Evolutionary conservation across 441 rosid species (phyloP).

Genomic region (Kokia cookei): DNA sequence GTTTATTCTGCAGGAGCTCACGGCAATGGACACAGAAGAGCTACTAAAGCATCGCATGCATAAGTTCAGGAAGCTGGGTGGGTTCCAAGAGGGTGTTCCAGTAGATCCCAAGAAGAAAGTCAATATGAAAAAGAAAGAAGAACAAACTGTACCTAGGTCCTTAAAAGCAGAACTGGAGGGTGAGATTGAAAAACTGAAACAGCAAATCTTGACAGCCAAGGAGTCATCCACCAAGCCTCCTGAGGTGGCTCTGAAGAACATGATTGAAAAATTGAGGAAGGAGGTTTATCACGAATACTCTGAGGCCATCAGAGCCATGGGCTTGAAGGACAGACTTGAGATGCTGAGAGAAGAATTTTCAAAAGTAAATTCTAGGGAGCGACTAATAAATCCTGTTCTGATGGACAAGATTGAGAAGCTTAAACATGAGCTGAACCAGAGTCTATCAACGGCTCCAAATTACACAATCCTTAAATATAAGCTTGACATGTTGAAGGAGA

Average conservation of each 20-base stretch:
- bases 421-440: conserved; percentile 44
- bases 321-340: conserved; percentile 46
- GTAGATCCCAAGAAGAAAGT: conserved; percentile 48
- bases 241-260: conserved; percentile 38
- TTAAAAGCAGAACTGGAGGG: conserved; percentile 40
- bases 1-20: conserved; percentile 48
- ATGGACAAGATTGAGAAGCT: conserved; percentile 63
- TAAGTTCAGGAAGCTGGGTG: conserved; percentile 74
- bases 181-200: conserved; percentile 59
- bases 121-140: conserved; percentile 76
- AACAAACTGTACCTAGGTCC: conserved; percentile 19
- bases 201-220: conserved; percentile 58
- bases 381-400: conserved; percentile 49
- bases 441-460: conserved; percentile 54
- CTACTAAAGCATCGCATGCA: conserved; percentile 58
- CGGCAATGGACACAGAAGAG: conserved; percentile 46
- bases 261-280: conserved; percentile 60
- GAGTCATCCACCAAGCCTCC: conserved; percentile 52
- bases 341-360: conserved; percentile 44
- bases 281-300: conserved; percentile 68
- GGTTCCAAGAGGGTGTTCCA: conserved; percentile 49
- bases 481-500: conserved; percentile 64
- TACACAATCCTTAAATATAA: conserved; percentile 53
- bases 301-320: conserved; percentile 57
- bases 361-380: conserved; percentile 44